Base-by-base conservation (phyloP, 1,139 yeast species). In the Blastobotrys malaysiensis region DNA sequence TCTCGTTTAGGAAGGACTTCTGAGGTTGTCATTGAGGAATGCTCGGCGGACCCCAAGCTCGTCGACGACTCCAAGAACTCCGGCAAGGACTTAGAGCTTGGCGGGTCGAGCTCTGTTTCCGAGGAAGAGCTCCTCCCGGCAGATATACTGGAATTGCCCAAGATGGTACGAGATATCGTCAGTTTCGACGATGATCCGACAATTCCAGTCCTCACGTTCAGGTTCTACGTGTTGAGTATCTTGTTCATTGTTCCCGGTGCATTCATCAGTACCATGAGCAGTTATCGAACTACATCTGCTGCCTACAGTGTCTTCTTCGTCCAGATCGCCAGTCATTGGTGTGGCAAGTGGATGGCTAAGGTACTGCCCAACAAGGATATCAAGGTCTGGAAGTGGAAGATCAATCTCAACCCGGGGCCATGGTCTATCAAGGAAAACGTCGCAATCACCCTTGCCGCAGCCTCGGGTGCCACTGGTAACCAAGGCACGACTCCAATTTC, bases 341-440 rank as follows among this genome's bases (percentile, higher is more conserved):
- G 44, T n/a, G 55, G 55, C 39, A 52, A 52, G 24, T 52, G 52
- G 52, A 20, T 51, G 22, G 57, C 80, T 0, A 55, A 54, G 6
- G 54, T 68, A 39, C 55, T 81, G 14, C 85, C 85, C 16, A 73
- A 73, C 52, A 69, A 73, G 73, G 73, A 73, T 14, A 62, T 80
- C 63, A 71, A 61, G 18, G 64, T 65, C 57, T 70, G 67, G 59
- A 75, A 71, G 47, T 45, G 45, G 48, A 70, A 69, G 57, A 55
- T 64, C 62, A 65, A 77, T 54, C 60, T 78, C 62, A 73, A 81
- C 66, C 82, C 83, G 2, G 82, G 82, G 16, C 81, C 81, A 11
- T 83, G 85, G 83, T 72, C 76, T 36, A 74, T 70, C 62, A 83
- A 83, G 65, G 88, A 83, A 62, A 85, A 82, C 71, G 80, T 80